Base-by-base conservation (phyloP, 495 filamentous ascomycete species). In the Penicillium paradoxum region DNA sequence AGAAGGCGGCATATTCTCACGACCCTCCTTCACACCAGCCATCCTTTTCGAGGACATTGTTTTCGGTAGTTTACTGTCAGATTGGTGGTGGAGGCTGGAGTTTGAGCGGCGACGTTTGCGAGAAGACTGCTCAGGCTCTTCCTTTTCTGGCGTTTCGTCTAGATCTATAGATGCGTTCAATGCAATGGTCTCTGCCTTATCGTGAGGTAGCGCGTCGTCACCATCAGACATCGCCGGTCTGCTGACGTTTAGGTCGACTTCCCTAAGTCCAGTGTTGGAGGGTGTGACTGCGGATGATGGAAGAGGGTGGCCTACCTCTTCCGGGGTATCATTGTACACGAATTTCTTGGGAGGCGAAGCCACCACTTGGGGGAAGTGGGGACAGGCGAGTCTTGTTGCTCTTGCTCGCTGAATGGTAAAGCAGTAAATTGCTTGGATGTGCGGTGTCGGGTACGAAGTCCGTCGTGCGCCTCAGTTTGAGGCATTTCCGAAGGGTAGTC, bases 401-500 rank as follows among this genome's bases (percentile, higher is more conserved):
- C 64, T 24, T 69, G 67, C 10, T 64, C 67, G 24, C 60, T 67
- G 53, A 73, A 71, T 3, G 67, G 70, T 2, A 72, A 57, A 11
- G 65, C 62, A 38, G 63, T 62, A 45, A 68, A 68, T n/a, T 75
- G 63, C 33, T 62, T 68, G 11, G 71, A 65, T 43, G 73, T 75
- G 40, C 74, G 73, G 51, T 86, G 62, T 43, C 79, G 77, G 13
- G 81, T 77, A 42, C 90, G 73, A 37, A 95, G 66, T 15, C 70
- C 71, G 0, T 89, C 87, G 60, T 91, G 88, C 0, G 80, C 56
- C 51, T 83, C 82, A 0, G 93, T 97, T 4, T 81, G 81, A 2
- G 93, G 93, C 4, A 98, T 76, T 2, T 72, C 70, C 0, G 82
- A 85, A 1, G 87, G 86, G 63, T 89, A 95, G 6, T 82, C 71